Base-by-base conservation (phyloP, 2,329 filamentous ascomycete genomes). In the Apiospora kogelbergensis region DNA sequence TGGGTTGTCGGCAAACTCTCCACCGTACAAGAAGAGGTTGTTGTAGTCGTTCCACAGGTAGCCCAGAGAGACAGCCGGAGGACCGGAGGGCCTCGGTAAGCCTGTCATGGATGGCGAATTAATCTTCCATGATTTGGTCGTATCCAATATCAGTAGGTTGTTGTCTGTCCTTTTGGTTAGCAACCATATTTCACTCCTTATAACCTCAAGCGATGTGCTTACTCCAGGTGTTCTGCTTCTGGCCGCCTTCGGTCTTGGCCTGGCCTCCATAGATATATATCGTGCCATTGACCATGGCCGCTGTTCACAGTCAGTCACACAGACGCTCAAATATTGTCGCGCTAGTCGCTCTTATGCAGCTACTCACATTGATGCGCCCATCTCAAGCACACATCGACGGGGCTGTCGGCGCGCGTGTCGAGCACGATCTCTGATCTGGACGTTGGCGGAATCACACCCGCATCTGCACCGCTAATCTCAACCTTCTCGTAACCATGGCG, bases 261-360 rank as follows among this genome's bases (percentile, higher is more conserved):
- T 91, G 86, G 33, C 92, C 93, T 44, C 92, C 92, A 73, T 93
- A 95, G 68, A 93, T 86, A 76, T 93, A 95, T 3, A 94, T 76
- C 0, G 91, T 94, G 17, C 91, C 92, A 72, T 94, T 94, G 20
- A 95, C 84, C 44, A 92, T 77, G 3, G 92, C 89, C 70, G 84
- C 88, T 88, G 71, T n/a, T 3, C 30, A 10, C 22, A n/a, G 37
- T 68, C 20, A 68, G 66, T 45, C 46, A 53, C 15, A 20, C 30
- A 22, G 20, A 11, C 6, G 3, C 17, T 22, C 10, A n/a, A 11
- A 13, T 30, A 1, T 24, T 20, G 33, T 37, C 9, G 40, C 13
- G 3, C 22, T 6, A 13, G 1, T 65, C 10, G 40, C 33, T 15
- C 6, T 53, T 30, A 66, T 6, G 22, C 33, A 3, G 7, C 33